phyloP scores from a whole-genome alignment of 257 asterid species.

The Solanum habrochaites region DNA sequence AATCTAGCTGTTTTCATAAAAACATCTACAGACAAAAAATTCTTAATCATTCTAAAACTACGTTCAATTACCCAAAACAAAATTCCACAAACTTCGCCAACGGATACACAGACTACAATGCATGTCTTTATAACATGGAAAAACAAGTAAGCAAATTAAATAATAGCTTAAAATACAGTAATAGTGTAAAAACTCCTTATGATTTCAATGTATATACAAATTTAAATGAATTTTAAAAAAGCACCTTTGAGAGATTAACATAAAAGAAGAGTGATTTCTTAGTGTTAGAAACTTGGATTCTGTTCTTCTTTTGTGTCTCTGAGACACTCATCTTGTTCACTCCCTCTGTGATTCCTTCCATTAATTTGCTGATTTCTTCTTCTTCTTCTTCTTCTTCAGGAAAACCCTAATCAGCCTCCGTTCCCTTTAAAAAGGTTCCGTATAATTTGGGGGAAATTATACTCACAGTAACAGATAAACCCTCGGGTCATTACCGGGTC shows the following conservation, averaged over 20 bases:
- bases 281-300: constrained; percentile 34
- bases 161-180: not conserved
- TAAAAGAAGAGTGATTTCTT: constrained; percentile 33
- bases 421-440: not conserved
- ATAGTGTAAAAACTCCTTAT: not conserved
- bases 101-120: not conserved
- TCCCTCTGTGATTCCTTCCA: constrained; percentile 36
- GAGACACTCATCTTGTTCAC: constrained; percentile 20
- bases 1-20: not conserved
- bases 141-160: not conserved
- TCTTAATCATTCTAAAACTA: not conserved
- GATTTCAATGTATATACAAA: not conserved
- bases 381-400: not conserved
- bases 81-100: not conserved
- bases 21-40: not conserved
- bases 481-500: not conserved
- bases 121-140: not conserved
- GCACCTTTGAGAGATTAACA: constrained; percentile 30
- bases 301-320: constrained; percentile 19
- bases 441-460: not conserved
- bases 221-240: not conserved
- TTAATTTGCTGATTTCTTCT: not conserved
- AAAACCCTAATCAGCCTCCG: not conserved
- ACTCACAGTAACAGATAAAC: not conserved
- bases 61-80: not conserved